phyloP scores from a whole-genome alignment of 1,284 basidiomycete species.

The Butyriboletus regius region DNA sequence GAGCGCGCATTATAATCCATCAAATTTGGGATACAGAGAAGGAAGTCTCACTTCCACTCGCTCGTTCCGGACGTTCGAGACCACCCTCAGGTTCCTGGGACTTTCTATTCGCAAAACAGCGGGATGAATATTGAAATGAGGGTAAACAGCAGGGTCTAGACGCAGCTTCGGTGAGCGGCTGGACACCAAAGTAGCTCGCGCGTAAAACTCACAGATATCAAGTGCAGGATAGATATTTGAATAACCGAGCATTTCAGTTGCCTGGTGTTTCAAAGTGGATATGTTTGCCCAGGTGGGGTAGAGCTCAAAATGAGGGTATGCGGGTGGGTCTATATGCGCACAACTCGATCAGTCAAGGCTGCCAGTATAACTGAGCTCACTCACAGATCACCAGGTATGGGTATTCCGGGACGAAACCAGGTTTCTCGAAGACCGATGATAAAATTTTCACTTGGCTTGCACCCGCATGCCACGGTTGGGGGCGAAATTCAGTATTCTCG shows the following conservation, averaged over 20 bases:
- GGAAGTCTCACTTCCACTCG: constrained; percentile 7
- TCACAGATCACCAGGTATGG: constrained; percentile 35
- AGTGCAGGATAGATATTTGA: constrained; percentile 10
- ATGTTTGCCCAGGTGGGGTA: constrained; percentile 32
- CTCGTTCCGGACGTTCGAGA: background rate
- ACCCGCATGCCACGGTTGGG: constrained; percentile 9
- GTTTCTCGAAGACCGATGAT: background rate
- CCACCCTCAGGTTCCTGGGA: background rate
- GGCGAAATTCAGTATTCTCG: background rate
- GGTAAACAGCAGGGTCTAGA: constrained; percentile 28
- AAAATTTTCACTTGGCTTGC: background rate
- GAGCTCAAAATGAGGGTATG: constrained; percentile 43
- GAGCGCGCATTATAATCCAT: background rate
- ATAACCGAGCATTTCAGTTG: background rate
- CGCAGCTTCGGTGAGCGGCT: background rate
- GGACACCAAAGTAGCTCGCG: background rate
- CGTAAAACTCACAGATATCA: constrained; percentile 22
- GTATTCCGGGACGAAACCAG: constrained; percentile 20
- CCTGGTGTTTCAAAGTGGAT: background rate
- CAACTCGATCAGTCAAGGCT: constrained; percentile 8
- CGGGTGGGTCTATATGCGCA: constrained; percentile 31
- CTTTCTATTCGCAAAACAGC: constrained; percentile 7
- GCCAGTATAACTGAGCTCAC: constrained; percentile 5
- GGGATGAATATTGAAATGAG: constrained; percentile 30
- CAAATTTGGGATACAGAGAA: constrained; percentile 14